phyloP scores from a whole-genome alignment of 1,284 basidiomycete genomes.

The Austroboletus olivaceoglutinosus region DNA sequence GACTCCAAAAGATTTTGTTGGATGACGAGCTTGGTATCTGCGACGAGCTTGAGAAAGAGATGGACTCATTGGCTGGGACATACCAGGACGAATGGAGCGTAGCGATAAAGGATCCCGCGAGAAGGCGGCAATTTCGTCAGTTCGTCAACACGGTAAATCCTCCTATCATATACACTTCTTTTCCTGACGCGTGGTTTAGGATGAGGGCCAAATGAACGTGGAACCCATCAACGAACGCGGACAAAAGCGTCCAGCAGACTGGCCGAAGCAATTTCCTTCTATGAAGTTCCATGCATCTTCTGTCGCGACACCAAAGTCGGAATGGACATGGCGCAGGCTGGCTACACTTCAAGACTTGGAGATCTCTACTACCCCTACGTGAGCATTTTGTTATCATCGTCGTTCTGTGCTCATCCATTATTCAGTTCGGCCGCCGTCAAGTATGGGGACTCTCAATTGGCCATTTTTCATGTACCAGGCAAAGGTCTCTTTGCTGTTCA shows the following conservation, averaged over 20 bases:
- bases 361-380: conserved; percentile 51
- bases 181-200: conserved; percentile 33
- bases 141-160: conserved; percentile 60
- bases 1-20: conserved; percentile 63
- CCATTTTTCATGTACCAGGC: conserved; percentile 60
- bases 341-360: conserved; percentile 53
- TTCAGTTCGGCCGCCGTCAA: conserved; percentile 51
- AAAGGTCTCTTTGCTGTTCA: conserved; percentile 68
- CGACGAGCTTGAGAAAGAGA: conserved; percentile 66
- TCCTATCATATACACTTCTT: neutral
- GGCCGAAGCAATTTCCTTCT: conserved; percentile 58
- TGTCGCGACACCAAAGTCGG: conserved; percentile 42
- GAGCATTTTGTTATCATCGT: conserved; percentile 17
- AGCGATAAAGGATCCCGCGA: conserved; percentile 53
- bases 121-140: conserved; percentile 60
- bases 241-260: conserved; percentile 66
- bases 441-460: conserved; percentile 72
- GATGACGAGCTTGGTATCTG: conserved; percentile 80
- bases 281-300: conserved; percentile 45
- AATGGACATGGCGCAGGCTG: conserved; percentile 63
- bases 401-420: neutral
- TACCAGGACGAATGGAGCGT: conserved; percentile 74
- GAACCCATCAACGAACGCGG: conserved; percentile 64
- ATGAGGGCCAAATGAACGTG: conserved; percentile 49
- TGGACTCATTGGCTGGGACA: conserved; percentile 64